These are phyloP conservation scores for Davidsoniella eucalypti DNA, from an alignment of 2,329 filamentous ascomycete genomes.

Conservation along the genomic window DNA sequence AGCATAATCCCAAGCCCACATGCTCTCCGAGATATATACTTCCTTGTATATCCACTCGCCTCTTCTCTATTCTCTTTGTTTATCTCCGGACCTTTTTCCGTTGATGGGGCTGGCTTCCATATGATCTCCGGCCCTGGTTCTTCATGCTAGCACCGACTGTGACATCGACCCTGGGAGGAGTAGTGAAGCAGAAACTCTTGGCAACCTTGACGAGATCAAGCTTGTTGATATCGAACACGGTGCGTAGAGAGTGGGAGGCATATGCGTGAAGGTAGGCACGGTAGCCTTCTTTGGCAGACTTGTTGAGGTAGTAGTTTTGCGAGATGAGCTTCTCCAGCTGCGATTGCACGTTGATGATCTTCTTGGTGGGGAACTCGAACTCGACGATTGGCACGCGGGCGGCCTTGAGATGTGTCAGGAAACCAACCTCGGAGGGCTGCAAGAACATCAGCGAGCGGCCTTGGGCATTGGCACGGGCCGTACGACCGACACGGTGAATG, in stretches of 20 bases:
- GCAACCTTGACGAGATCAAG: slow-evolving; percentile 71
- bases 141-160: slow-evolving; percentile 66
- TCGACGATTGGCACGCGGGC: slow-evolving; percentile 87
- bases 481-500: slow-evolving; percentile 91
- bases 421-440: slow-evolving; percentile 80
- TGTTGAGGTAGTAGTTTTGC: slow-evolving; percentile 95
- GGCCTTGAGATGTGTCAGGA: slow-evolving; percentile 79
- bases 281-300: slow-evolving; percentile 64
- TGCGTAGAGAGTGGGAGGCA: slow-evolving; percentile 48
- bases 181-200: slow-evolving; percentile 66
- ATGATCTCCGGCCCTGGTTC: slow-evolving; percentile 51
- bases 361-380: slow-evolving; percentile 85
- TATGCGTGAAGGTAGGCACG: slow-evolving; percentile 90
- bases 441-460: slow-evolving; percentile 87
- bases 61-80: neutral
- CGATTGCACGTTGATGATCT: slow-evolving; percentile 78
- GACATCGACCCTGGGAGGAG: slow-evolving; percentile 70
- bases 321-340: slow-evolving; percentile 88
- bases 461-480: slow-evolving; percentile 66
- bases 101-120: slow-evolving; percentile 56
- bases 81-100: slow-evolving; percentile 29
- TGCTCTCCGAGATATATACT: neutral
- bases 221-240: slow-evolving; percentile 63
- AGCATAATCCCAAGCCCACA: neutral
- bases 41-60: neutral